Conservation (phyloP, 2,329 filamentous ascomycete species). For the Apiospora phragmitis region DNA sequence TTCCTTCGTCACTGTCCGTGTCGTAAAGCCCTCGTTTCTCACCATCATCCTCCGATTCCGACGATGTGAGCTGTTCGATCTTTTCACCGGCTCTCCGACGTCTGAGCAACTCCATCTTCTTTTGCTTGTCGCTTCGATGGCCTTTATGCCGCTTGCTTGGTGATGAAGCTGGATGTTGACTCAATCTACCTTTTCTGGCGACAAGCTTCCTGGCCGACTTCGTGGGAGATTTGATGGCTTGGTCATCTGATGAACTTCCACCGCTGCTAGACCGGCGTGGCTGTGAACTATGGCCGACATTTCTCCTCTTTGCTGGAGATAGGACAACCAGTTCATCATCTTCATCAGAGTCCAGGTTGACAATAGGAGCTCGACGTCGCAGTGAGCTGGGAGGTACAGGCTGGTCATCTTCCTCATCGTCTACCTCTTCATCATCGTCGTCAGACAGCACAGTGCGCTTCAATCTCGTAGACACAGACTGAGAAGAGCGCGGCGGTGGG, state of each 20-base stretch:
- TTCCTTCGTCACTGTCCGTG: constrained; percentile 30
- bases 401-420: constrained; percentile 17
- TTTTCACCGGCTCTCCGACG: constrained; percentile 40
- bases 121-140: constrained; percentile 40
- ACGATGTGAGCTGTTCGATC: constrained; percentile 36
- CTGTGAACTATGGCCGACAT: constrained; percentile 16
- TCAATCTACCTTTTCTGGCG: constrained; percentile 2
- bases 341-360: constrained; percentile 25
- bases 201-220: constrained; percentile 11
- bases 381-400: constrained; percentile 17
- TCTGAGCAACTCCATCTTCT: constrained; percentile 40
- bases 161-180: constrained; percentile 18
- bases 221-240: not conserved
- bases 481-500: constrained; percentile 24
- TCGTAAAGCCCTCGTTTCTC: constrained; percentile 42
- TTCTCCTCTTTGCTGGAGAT: constrained; percentile 33
- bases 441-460: constrained; percentile 24
- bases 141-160: constrained; percentile 23
- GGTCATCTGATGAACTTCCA: constrained; percentile 16
- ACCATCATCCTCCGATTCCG: constrained; percentile 48
- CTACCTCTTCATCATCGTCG: constrained; percentile 24
- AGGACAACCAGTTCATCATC: constrained; percentile 20
- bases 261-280: constrained; percentile 11
- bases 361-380: constrained; percentile 16
- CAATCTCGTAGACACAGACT: constrained; percentile 31